Evolutionary conservation across 228 moss, liverwort and hornwort genomes (phyloP), one percentile per base, ranked within the genome.

Genomic region (Sphagnum fallax): DNA sequence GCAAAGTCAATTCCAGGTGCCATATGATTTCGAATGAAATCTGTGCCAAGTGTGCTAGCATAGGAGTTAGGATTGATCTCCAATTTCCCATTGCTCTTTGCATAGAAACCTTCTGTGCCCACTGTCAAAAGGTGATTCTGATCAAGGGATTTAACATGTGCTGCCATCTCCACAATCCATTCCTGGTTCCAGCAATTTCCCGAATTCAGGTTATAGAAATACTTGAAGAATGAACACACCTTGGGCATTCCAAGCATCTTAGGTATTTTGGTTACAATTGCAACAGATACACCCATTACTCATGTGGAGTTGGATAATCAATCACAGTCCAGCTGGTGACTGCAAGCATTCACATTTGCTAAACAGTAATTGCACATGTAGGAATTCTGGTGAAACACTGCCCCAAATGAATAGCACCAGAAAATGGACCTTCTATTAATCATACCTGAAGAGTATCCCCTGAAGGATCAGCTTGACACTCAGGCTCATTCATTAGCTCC

Each of bases 401-500:
- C 32, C 32, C 32, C 32, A 32, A 32, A 32, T 32, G 32, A 32
- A 32, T 32, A 32, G 32, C 32, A 32, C 2, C 32, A 32, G 32
- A 32, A 32, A 32, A 32, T 32, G 32, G 32, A 32, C 32, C 32
- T 32, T 32, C 32, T 32, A 32, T 55, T 55, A 12, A 55, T 55
- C 8, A 6, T 77, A 91, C 91, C 84, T 78, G 69, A 5, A 91
- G 13, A 51, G 64, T 84, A 14, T 68, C 57, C 60, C 91, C 91
- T 48, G 91, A 82, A 49, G 84, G 77, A 65, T 91, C 89, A 4
- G 84, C 80, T 15, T 6, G 0, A 50, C 87, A 89, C 11, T 52
- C 81, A 0, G 89, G 79, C 70, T 91, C 91, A 64, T 91, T 91
- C 0, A 91, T 89, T 50, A 91, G 91, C 83, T 91, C 91, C 91